Percentiles rank a stretch among this genome's conserved stretches.
phyloP scores from a whole-genome alignment of 305 asterid species.

The Solanum aculeatissimum region DNA sequence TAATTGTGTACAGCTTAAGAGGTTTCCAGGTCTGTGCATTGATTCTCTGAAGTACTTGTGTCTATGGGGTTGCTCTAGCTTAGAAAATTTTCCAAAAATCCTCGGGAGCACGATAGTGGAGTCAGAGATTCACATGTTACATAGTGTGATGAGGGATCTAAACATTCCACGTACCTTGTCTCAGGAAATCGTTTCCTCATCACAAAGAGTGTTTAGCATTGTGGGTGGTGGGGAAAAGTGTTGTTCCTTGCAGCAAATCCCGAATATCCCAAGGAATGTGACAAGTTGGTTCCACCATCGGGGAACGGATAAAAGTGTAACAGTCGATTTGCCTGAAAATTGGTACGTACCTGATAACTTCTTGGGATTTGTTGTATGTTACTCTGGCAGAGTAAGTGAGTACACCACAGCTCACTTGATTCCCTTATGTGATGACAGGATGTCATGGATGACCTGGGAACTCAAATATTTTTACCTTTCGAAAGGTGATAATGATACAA shows the following conservation, averaged over 20 bases:
- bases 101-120: no score
- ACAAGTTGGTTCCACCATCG: no score
- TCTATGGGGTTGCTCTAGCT: no score
- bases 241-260: background rate
- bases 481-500: no score
- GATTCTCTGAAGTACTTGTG: no score
- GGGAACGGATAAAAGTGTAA: background rate
- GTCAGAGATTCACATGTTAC: no score
- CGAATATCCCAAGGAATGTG: background rate
- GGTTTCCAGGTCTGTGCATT: no score
- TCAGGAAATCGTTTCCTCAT: background rate
- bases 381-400: fast-evolving
- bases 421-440: background rate
- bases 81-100: no score
- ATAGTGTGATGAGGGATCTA: no score
- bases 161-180: background rate
- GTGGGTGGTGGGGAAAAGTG: background rate
- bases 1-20: no score
- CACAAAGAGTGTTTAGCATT: background rate
- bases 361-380: background rate
- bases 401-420: background rate
- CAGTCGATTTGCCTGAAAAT: background rate
- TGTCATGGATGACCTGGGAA: background rate
- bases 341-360: background rate
- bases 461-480: background rate